Base-by-base conservation (phyloP, 768 basidiomycete species). In the Trametes punicea region DNA sequence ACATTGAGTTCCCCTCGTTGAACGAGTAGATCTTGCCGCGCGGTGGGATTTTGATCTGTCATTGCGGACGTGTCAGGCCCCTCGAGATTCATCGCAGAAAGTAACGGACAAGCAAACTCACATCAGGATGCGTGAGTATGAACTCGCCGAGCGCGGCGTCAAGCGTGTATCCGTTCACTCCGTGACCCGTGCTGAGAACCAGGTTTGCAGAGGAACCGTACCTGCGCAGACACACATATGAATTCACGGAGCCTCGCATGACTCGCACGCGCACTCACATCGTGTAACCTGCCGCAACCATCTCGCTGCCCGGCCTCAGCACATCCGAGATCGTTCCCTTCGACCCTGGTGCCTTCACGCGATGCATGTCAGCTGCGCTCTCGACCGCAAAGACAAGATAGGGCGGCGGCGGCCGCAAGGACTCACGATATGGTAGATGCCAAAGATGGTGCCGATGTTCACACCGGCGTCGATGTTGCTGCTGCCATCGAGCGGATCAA, bases 1-100 rank as follows among this genome's bases (percentile, higher is more conserved):
- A 95, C 81, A 92, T 79, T 29, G 93, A 83, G 76, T 99, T 99
- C 59, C 97, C 97, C 75, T 99, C 97, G 71, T 99, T 99, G 81
- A 98, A 96, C 3, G 95, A 98, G 77, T 99, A 99, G 68, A 99
- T 99, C 76, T 98, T 98, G 63, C 97, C 97, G 46, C 97, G 87
- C 9, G 84, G 62, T 6, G 97, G 97, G 62, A 99, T 92, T 73
- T 84, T 82, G 73, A 99, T 99, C 89, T 91, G 67, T 29, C 21
- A 18, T 27, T 31, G 18, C 15, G 10, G 16, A 51, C n/a, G 16
- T 9, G 23, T 29, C 15, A 25, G 39, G 21, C 13, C 11, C n/a
- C 40, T n/a, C 0, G 9, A 41, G 30, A 16, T 18, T n/a, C n/a
- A n/a, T n/a, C n/a, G 18, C 6, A 21, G 23, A 36, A 33, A 30